Conservation (phyloP, 352 stramenopile species). For the Pythium coloratum region DNA sequence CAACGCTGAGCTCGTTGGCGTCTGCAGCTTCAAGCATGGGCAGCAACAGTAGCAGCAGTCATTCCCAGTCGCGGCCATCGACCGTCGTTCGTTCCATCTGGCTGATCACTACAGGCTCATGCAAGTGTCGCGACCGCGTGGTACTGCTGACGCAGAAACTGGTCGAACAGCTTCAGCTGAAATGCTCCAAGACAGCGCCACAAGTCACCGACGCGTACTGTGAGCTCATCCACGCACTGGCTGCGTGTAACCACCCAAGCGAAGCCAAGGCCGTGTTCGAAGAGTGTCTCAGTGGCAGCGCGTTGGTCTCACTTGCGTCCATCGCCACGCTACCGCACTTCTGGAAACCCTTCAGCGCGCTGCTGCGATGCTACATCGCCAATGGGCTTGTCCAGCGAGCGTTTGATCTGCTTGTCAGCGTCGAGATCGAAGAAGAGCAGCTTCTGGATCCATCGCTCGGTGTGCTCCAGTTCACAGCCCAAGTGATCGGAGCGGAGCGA, state of each 20-base stretch:
- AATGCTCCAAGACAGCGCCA: constrained; percentile 26
- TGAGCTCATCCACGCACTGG: constrained; percentile 40
- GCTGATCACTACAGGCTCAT: constrained; percentile 37
- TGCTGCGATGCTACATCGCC: constrained; percentile 40
- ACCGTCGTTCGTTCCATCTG: constrained; percentile 35
- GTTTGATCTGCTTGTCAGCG: constrained; percentile 46
- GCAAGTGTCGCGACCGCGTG: constrained; percentile 30
- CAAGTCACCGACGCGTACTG: constrained; percentile 35
- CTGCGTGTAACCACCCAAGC: constrained; percentile 35
- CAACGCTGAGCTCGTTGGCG: constrained; percentile 19
- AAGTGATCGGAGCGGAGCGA: constrained; percentile 33
- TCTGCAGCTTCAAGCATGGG: constrained; percentile 8
- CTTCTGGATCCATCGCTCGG: constrained; percentile 36
- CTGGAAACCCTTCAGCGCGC: constrained; percentile 44
- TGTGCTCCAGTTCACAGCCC: constrained; percentile 33
- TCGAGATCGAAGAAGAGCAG: constrained; percentile 45
- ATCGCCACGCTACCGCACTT: constrained; percentile 32
- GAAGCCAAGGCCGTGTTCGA: constrained; percentile 55
- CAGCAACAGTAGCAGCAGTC: neutral
- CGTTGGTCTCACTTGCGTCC: constrained; percentile 30
- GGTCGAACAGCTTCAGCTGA: constrained; percentile 16
- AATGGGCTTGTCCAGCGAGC: constrained; percentile 48
- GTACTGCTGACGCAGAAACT: constrained; percentile 29
- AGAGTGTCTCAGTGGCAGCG: constrained; percentile 38
- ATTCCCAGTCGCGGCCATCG: constrained; percentile 6